Base-by-base conservation (phyloP, 768 basidiomycete species). In the Rhizopogon vinicolor region DNA sequence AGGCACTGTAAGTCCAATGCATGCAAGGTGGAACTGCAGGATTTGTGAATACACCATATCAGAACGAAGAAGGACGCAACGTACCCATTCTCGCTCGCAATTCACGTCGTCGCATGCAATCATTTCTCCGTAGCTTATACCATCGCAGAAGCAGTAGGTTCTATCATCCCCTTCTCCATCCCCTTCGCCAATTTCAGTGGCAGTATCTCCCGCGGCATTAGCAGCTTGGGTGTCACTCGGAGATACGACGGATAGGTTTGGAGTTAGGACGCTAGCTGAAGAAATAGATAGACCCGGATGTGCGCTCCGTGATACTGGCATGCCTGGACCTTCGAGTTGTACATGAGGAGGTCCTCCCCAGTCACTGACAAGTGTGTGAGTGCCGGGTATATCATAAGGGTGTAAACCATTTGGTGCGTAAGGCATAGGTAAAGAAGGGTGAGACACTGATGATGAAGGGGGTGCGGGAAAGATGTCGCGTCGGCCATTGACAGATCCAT, bases 61-160 rank as follows among this genome's bases (percentile, higher is more conserved):
- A 13, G 48, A 45, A 41, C 25, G 44, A 52, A 52, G 44, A 60
- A 52, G 37, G 52, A 51, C 52, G 52, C 53, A 44, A 61, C 90
- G 67, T 62, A 95, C 93, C 93, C 93, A 97, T 87, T 95, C 93
- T 55, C 78, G 77, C 62, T 86, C 84, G 72, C 93, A 96, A 44
- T 78, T 76, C 16, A 76, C 74, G 63, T 86, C 90, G 68, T 97
- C 93, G 68, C 93, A 97, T 22, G 86, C 93, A 62, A 97, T 91
- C 93, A 97, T 96, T 74, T 94, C 89, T 39, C 94, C 94, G 62
- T 87, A 94, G 64, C 91, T 93, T 57, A 85, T 79, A 16, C 87
- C 76, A 60, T 90, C 78, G 69, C 94, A 98, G 75, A 86, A 79
- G 72, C 94, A 98, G 66, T 98, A 96, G 13, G 80, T 78, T 62